phyloP scores from a whole-genome alignment of 2,329 filamentous ascomycete genomes.

The Calonectria fujianensis region DNA sequence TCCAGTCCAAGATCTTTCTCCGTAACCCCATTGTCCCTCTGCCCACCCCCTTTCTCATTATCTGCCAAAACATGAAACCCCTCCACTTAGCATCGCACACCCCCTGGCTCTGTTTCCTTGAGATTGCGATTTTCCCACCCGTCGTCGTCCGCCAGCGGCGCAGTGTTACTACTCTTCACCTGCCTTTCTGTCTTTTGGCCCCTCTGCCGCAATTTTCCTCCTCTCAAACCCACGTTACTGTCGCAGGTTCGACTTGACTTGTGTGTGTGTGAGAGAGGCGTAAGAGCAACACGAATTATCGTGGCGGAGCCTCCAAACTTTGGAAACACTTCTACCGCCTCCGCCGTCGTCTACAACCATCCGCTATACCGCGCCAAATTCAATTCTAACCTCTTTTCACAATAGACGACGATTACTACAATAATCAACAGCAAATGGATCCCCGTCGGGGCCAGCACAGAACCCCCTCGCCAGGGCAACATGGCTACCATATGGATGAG shows the following conservation, averaged over 20 bases:
- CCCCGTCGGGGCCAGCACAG: conserved; percentile 46
- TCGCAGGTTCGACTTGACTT: conserved; percentile 39
- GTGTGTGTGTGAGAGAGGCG: conserved; percentile 36
- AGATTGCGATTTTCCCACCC: conserved; percentile 34
- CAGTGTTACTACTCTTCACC: conserved; percentile 19
- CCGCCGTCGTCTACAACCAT: conserved; percentile 27
- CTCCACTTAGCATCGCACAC: conserved; percentile 46
- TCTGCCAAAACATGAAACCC: conserved; percentile 49
- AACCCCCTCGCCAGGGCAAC: conserved; percentile 66
- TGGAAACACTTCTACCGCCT: conserved; percentile 32
- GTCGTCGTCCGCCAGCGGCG: conserved; percentile 24
- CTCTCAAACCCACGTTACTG: conserved; percentile 33
- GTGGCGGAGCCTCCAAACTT: conserved; percentile 41
- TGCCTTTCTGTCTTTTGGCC: conserved; percentile 3
- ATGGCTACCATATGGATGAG: conserved; percentile 89
- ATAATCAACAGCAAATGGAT: conserved; percentile 72
- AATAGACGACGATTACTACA: conserved; percentile 76
- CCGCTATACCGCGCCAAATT: conserved; percentile 9
- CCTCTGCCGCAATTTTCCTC: conserved; percentile 2
- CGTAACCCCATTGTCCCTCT: conserved; percentile 45
- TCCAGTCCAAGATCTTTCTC: conserved; percentile 29
- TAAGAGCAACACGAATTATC: conserved; percentile 41
- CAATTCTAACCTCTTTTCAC: conserved; percentile 49
- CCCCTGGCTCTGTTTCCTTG: conserved; percentile 43
- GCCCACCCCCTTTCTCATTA: conserved; percentile 46